phyloP scores from a whole-genome alignment of 768 basidiomycete species.

The Suillus subalutaceus region DNA sequence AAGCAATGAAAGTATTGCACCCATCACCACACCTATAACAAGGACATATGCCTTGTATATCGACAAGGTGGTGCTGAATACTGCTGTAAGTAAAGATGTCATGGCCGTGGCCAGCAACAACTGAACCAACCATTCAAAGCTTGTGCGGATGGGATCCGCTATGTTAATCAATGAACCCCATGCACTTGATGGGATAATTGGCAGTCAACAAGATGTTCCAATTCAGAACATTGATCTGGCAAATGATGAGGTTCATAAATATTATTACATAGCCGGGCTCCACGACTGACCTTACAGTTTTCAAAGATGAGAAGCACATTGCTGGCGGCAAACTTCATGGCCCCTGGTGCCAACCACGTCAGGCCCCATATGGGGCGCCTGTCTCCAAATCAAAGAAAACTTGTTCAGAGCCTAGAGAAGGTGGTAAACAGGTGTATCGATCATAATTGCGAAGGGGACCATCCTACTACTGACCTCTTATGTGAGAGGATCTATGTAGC shows the following conservation, averaged over 20 bases:
- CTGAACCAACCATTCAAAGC: background rate
- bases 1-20: background rate
- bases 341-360: background rate
- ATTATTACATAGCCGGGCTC: background rate
- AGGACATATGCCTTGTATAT: background rate
- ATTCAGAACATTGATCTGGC: background rate
- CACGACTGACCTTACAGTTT: background rate
- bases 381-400: background rate
- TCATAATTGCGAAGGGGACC: background rate
- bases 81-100: background rate
- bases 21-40: background rate
- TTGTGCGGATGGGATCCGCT: background rate
- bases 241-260: background rate
- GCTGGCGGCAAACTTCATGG: background rate
- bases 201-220: background rate
- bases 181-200: background rate
- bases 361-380: background rate
- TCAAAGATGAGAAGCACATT: background rate
- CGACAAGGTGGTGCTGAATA: background rate
- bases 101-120: background rate
- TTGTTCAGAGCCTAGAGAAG: background rate
- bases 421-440: background rate
- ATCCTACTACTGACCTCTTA: conserved; percentile 2
- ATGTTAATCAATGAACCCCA: background rate
- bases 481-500: background rate